These are phyloP conservation scores for Trypanosoma lewisi DNA, from an alignment of 208 protist genomes.

Conservation along the genomic window DNA sequence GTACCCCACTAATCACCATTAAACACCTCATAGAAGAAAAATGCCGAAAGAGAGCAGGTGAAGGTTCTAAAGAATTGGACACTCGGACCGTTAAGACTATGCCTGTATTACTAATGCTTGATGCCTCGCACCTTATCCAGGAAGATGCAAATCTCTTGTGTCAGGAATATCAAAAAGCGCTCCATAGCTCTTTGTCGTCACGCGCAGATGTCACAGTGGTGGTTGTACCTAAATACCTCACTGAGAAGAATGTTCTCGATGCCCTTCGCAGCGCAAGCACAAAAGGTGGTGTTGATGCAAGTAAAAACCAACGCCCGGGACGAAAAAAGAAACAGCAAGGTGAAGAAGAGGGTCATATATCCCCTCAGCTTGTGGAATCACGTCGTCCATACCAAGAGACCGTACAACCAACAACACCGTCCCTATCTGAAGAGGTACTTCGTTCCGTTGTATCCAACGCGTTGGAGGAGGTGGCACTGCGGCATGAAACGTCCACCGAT, in stretches of 20 bases:
- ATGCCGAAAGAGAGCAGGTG: not conserved
- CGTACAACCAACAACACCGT: not conserved
- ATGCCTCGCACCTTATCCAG: conserved; percentile 23
- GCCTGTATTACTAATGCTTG: conserved; percentile 21
- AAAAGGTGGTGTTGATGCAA: not conserved
- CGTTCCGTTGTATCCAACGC: conserved; percentile 53
- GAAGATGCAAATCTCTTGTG: conserved; percentile 24
- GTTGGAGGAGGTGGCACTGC: conserved; percentile 57
- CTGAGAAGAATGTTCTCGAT: conserved; percentile 28
- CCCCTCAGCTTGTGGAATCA: not conserved
- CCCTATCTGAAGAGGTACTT: conserved; percentile 24
- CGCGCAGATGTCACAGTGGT: conserved; percentile 17
- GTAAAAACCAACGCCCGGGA: not conserved
- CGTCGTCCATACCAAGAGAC: not conserved
- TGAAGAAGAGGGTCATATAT: not conserved
- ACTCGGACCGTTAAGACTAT: not conserved
- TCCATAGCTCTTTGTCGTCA: conserved; percentile 9
- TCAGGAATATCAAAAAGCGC: conserved; percentile 27
- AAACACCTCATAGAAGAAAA: conserved; percentile 13
- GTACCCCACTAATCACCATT: conserved; percentile 30
- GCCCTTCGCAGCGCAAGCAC: conserved; percentile 16
- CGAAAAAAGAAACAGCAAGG: not conserved
- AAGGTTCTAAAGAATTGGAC: not conserved
- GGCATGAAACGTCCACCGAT: conserved; percentile 61
- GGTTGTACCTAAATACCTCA: conserved; percentile 18